Percentiles rank a stretch among this genome's conserved stretches.
These are phyloP conservation scores for Blastobotrys americana DNA, from an alignment of 805 yeast genomes.

Conservation along the genomic window DNA sequence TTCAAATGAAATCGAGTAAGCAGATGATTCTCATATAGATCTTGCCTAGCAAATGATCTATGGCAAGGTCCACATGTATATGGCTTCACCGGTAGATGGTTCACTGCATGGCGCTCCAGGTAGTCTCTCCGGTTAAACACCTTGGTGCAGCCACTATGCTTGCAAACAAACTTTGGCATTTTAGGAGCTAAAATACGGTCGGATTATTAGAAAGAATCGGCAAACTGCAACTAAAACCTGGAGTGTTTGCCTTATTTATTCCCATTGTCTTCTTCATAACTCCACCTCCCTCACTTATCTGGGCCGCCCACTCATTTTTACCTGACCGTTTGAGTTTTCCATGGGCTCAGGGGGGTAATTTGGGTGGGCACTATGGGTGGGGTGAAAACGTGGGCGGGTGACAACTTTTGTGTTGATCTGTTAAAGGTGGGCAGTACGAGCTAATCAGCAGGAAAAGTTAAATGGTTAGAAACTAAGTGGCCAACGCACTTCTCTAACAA, in stretches of 20 bases:
- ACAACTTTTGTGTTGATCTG: not conserved
- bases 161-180: constrained; percentile 30
- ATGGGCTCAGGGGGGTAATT: not conserved
- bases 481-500: no score
- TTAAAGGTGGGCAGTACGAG: not conserved
- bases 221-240: not conserved
- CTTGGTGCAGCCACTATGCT: constrained; percentile 28
- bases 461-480: no score
- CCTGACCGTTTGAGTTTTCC: no score
- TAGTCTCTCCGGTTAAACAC: constrained; percentile 32
- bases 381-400: not conserved
- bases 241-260: no score
- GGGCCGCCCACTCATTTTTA: not conserved
- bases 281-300: not conserved
- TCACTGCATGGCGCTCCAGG: constrained; percentile 32
- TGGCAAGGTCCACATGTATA: constrained; percentile 29
- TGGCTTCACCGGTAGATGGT: constrained; percentile 32
- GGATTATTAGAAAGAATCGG: not conserved
- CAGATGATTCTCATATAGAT: constrained; percentile 32
- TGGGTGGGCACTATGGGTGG: not conserved
- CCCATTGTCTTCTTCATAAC: not conserved
- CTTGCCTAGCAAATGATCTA: constrained; percentile 30
- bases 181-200: not conserved
- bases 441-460: not conserved
- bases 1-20: constrained; percentile 29